phyloP scores from a whole-genome alignment of 164 flowering plant genomes.

The Chloranthus sessilifolius region DNA sequence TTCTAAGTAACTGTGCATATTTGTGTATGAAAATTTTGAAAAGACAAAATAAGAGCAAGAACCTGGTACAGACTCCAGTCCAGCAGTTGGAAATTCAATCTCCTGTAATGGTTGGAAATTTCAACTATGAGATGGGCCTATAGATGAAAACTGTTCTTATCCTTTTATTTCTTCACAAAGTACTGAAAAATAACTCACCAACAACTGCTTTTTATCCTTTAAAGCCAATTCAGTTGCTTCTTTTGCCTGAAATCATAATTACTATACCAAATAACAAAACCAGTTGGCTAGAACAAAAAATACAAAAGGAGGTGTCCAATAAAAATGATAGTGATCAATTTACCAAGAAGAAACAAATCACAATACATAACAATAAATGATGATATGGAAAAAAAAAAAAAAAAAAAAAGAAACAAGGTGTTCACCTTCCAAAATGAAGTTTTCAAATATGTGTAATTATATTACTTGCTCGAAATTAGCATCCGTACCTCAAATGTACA shows the following conservation, averaged over 20 bases:
- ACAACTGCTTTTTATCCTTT: conserved; percentile 56
- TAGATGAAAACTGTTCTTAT: background rate
- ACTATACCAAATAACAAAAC: conserved; percentile 3
- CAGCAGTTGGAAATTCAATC: conserved; percentile 94
- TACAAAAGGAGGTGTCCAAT: background rate
- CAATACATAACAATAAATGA: no score
- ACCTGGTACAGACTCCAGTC: conserved; percentile 94
- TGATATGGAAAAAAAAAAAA: no score
- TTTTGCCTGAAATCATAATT: conserved; percentile 57
- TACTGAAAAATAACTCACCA: conserved; percentile 44
- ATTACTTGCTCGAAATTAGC: no score
- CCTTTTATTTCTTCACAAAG: background rate
- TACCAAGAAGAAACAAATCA: no score
- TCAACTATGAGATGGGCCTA: conserved; percentile 8
- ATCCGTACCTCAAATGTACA: no score
- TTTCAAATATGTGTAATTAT: no score
- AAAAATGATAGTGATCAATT: no score
- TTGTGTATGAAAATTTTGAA: background rate
- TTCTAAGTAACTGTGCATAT: background rate
- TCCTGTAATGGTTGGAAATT: conserved; percentile 47
- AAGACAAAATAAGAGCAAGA: conserved; percentile 5
- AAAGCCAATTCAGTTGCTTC: conserved; percentile 63
- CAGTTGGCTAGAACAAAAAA: background rate
- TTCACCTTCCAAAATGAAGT: no score
- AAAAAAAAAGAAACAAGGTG: no score